These are phyloP conservation scores for Rutidosis leptorrhynchoides DNA, from an alignment of 129 eudicot genomes.

Conservation along the genomic window DNA sequence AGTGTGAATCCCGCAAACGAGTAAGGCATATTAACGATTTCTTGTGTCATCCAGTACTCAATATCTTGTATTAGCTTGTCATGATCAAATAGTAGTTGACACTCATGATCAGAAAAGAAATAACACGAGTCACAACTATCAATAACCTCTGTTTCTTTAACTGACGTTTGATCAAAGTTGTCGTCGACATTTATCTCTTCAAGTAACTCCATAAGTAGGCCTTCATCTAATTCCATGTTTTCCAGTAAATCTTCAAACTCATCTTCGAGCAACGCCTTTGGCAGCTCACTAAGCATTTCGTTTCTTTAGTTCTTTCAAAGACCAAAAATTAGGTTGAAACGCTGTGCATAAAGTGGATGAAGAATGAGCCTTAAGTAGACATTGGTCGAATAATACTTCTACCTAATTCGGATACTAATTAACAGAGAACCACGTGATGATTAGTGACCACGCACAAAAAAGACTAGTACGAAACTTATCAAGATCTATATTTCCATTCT, in stretches of 20 bases:
- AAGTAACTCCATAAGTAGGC: conserved; percentile 22
- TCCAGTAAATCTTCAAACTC: conserved; percentile 29
- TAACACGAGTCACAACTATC: conserved; percentile 11
- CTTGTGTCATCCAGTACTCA: conserved; percentile 31
- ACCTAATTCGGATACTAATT: conserved; percentile 21
- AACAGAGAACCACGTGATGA: conserved; percentile 24
- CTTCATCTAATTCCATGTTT: conserved; percentile 36
- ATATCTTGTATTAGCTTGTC: conserved; percentile 32
- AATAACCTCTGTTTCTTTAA: not conserved
- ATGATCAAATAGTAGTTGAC: conserved; percentile 14
- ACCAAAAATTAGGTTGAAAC: conserved; percentile 17
- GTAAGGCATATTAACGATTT: conserved; percentile 15
- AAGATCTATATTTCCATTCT: not conserved
- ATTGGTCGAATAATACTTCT: conserved; percentile 20
- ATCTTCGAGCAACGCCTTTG: conserved; percentile 2
- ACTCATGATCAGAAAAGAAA: conserved; percentile 19
- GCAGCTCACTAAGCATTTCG: conserved; percentile 20
- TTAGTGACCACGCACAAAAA: conserved; percentile 16
- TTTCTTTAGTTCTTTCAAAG: not conserved
- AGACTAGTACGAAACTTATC: conserved; percentile 6
- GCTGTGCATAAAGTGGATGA: conserved; percentile 19
- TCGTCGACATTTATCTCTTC: conserved; percentile 25
- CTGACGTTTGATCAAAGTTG: conserved; percentile 12
- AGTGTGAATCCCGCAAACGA: conserved; percentile 20
- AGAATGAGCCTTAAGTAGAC: conserved; percentile 34